Percentiles rank a stretch among this genome's conserved stretches.
These are phyloP conservation scores for Cladorrhinum sp. DNA, from an alignment of 2,329 filamentous ascomycete species.

Conservation along the genomic window DNA sequence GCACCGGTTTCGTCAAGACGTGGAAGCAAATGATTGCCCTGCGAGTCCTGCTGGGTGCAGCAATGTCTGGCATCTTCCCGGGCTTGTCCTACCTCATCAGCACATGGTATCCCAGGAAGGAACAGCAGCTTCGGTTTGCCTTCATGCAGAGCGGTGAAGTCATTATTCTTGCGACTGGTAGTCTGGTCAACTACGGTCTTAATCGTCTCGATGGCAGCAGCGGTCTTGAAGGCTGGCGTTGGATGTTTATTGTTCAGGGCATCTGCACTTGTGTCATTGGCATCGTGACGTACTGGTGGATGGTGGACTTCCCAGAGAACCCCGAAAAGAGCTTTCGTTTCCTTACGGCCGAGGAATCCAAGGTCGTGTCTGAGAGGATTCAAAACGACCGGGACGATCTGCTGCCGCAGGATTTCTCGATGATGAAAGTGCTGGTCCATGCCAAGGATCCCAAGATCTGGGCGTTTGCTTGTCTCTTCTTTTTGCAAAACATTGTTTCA, in stretches of 20 bases:
- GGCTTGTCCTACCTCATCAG: conserved; percentile 52
- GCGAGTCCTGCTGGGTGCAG: conserved; percentile 62
- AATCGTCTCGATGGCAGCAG: conserved; percentile 57
- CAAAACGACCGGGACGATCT: conserved; percentile 60
- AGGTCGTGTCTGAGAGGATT: conserved; percentile 56
- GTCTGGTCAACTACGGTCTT: conserved; percentile 67
- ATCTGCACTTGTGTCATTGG: conserved; percentile 59
- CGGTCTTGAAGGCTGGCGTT: conserved; percentile 62
- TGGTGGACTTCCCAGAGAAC: conserved; percentile 66
- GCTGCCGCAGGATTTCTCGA: conserved; percentile 52
- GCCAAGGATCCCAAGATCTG: conserved; percentile 61
- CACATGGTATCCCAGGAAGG: conserved; percentile 60
- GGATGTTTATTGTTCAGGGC: conserved; percentile 68
- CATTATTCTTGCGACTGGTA: conserved; percentile 61
- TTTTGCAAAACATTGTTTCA: conserved; percentile 64
- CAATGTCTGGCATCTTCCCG: conserved; percentile 55
- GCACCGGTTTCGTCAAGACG: conserved; percentile 64
- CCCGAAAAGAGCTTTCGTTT: conserved; percentile 56
- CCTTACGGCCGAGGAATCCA: conserved; percentile 52
- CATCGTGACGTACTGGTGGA: conserved; percentile 64
- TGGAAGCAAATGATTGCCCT: conserved; percentile 70
- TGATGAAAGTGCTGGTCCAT: conserved; percentile 53
- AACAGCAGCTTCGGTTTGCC: conserved; percentile 65
- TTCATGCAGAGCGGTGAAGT: conserved; percentile 64
- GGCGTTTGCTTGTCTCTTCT: conserved; percentile 63